Base-by-base conservation (phyloP, 148 eudicot genomes). In the Camellia sinensis region DNA sequence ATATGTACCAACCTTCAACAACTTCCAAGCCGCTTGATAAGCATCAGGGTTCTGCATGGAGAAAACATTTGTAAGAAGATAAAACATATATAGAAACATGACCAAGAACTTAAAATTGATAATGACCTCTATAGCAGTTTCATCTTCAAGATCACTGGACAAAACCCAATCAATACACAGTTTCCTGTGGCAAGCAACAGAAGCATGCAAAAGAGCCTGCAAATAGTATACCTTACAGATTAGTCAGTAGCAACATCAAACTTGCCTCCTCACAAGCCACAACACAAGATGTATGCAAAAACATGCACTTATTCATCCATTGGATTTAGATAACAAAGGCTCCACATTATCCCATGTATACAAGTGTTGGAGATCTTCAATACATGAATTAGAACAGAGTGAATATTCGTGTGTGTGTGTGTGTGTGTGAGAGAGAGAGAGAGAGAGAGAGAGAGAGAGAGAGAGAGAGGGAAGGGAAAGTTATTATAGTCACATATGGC, bases 121-220 rank as follows among this genome's bases (percentile, higher is more conserved):
- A 78, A 80, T 77, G 67, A 97, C 99, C 97, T 97, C 94, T 37
- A 59, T 76, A 64, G 87, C 79, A 71, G 97, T 91, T 80, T 87
- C 91, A 74, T 91, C 94, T 87, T 97, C 99, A 68, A 97, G 99
- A 83, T 97, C 98, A 86, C 91, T 86, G n/a, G 99, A 90, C 15
- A 95, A 86, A 71, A 97, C 97, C 97, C 95, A 94, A 79, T 92
- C 94, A 22, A 97, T 80, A 73, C 85, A 77, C 70, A 92, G 88
- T 81, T 91, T 97, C 80, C 91, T 87, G 61, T 50, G 81, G 78
- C 95, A 90, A 74, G 91, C 88, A 84, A 97, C 97, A 82, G 98
- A 90, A 67, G 99, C 99, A 82, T 97, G 98, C 87, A 92, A 73
- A 87, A 94, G 93, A 80, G 98, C 98, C 98, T 94, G 84, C 84